Evolutionary conservation across 352 stramenopile genomes (phyloP).

Genomic region (Nothophytophthora sp.): DNA sequence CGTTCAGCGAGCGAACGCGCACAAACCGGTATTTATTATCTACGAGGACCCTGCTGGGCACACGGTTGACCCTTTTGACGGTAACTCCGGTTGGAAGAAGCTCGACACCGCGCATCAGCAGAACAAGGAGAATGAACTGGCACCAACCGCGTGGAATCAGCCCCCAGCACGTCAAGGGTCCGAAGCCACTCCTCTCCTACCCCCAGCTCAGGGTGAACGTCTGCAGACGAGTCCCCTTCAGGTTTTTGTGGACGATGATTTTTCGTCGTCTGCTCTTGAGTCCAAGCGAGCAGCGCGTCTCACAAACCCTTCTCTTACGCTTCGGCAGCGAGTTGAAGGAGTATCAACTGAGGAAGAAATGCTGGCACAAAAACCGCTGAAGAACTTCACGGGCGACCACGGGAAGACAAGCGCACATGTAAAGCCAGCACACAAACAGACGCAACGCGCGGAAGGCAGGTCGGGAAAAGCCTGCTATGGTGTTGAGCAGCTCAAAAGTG

Average conservation of each 20-base stretch:
- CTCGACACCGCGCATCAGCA: conserved; percentile 64
- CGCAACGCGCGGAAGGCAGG: conserved; percentile 13
- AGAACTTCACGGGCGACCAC: conserved; percentile 60
- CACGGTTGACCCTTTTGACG: conserved; percentile 59
- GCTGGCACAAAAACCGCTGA: conserved; percentile 71
- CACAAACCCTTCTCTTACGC: conserved; percentile 58
- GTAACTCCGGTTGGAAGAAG: conserved; percentile 68
- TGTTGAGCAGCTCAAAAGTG: conserved; percentile 39
- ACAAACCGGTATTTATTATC: conserved; percentile 87
- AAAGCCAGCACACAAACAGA: conserved; percentile 47
- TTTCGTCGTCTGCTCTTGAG: conserved; percentile 29
- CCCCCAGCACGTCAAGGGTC: not conserved
- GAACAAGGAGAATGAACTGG: conserved; percentile 81
- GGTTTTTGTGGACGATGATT: conserved; percentile 84
- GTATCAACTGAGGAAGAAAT: conserved; percentile 75
- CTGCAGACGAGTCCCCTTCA: conserved; percentile 38
- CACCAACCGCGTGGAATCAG: conserved; percentile 52
- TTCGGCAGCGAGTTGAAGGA: conserved; percentile 74
- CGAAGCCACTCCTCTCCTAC: conserved; percentile 16
- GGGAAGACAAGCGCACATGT: conserved; percentile 9
- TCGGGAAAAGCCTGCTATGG: conserved; percentile 40
- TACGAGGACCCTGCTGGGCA: conserved; percentile 67
- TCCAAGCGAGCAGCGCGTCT: conserved; percentile 26
- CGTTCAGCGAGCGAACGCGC: conserved; percentile 57
- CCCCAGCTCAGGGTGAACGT: conserved; percentile 4